Conservation (phyloP, 176 grass and related monocot species). For the Phoenix roebelenii region DNA sequence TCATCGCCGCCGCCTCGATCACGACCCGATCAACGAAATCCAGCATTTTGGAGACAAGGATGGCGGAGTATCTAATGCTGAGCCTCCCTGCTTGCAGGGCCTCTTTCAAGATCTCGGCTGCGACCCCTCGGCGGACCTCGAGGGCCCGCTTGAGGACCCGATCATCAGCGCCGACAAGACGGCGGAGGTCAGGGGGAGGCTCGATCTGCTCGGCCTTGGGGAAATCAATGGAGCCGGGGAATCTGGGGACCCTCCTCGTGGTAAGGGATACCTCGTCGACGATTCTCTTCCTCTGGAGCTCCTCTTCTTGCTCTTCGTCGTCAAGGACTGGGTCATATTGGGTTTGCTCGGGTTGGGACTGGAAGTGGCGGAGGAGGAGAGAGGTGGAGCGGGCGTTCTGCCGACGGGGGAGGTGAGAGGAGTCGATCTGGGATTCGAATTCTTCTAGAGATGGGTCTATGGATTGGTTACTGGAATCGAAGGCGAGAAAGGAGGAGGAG, state of each 20-base stretch:
- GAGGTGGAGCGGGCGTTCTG: conserved; percentile 34
- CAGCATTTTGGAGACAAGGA: conserved; percentile 38
- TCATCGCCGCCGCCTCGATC: conserved; percentile 54
- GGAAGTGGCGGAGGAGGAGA: conserved; percentile 19
- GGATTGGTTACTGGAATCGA: conserved; percentile 1
- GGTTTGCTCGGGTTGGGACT: neutral
- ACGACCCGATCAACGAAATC: conserved; percentile 67
- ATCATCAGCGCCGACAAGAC: conserved; percentile 16
- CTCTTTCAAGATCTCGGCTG: conserved; percentile 42
- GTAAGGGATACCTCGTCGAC: conserved; percentile 58
- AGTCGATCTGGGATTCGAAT: neutral
- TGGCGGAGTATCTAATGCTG: conserved; percentile 66
- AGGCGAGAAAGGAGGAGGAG: neutral
- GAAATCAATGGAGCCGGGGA: conserved; percentile 60
- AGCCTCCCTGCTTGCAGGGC: conserved; percentile 40
- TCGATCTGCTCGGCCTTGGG: conserved; percentile 1
- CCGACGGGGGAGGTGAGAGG: conserved; percentile 25
- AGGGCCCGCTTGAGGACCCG: conserved; percentile 49
- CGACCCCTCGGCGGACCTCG: conserved; percentile 66
- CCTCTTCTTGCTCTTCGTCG: conserved; percentile 11
- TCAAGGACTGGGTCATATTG: neutral
- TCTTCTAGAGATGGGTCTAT: neutral
- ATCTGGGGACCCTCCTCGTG: conserved; percentile 44
- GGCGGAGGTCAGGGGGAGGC: neutral
- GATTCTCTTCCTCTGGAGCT: conserved; percentile 29